Evolutionary conservation across 2,329 filamentous ascomycete genomes (phyloP).

Genomic region (Penicillium expansum): DNA sequence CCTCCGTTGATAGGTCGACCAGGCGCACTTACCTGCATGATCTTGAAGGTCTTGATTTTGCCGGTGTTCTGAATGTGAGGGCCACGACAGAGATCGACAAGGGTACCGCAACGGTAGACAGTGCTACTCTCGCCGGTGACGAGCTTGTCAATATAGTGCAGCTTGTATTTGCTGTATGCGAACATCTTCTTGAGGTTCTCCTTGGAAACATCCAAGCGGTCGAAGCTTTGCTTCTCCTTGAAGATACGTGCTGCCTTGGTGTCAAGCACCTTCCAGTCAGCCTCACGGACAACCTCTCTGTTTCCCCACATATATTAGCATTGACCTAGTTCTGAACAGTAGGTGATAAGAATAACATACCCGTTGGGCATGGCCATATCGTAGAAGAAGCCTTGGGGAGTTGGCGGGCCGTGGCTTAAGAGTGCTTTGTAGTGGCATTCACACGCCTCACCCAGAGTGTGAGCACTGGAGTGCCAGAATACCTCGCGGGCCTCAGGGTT

Average conservation of each 20-base stretch:
- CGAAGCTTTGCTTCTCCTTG: conserved; percentile 95
- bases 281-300: conserved; percentile 64
- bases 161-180: conserved; percentile 96
- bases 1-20: not conserved
- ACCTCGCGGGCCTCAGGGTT: conserved; percentile 78
- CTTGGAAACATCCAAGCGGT: conserved; percentile 84
- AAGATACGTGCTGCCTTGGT: conserved; percentile 76
- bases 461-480: conserved; percentile 96
- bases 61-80: conserved; percentile 93
- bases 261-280: conserved; percentile 83
- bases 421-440: conserved; percentile 91
- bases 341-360: conserved; percentile 30
- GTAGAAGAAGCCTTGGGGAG: conserved; percentile 93
- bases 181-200: conserved; percentile 94
- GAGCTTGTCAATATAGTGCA: conserved; percentile 93
- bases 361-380: conserved; percentile 83
- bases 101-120: conserved; percentile 87
- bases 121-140: conserved; percentile 90
- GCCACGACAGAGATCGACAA: conserved; percentile 93
- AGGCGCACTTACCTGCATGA: conserved; percentile 65
- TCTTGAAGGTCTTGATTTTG: conserved; percentile 89
- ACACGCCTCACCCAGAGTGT: conserved; percentile 91
- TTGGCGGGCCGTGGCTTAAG: conserved; percentile 91
- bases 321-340: not conserved
- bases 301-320: conserved; percentile 16